A percentile compares a stretch with the other conserved stretches of the same genome.
These are phyloP conservation scores for Phialophora expanda DNA, from an alignment of 2,329 filamentous ascomycete genomes.

Conservation along the genomic window DNA sequence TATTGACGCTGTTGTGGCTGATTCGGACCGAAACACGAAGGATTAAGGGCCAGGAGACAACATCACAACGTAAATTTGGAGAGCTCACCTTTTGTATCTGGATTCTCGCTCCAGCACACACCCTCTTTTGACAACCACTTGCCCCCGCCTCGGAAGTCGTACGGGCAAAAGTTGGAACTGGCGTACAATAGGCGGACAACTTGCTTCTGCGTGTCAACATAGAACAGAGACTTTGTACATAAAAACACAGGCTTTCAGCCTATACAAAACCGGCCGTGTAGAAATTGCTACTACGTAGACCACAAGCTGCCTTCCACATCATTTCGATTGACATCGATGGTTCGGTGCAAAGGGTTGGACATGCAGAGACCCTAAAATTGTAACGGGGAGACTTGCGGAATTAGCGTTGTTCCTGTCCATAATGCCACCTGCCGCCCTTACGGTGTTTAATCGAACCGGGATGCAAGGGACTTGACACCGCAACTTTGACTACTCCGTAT, in stretches of 20 bases:
- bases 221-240: conserved; percentile 5
- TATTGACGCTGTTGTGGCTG: conserved; percentile 31
- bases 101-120: neutral
- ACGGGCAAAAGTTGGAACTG: neutral
- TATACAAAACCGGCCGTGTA: neutral
- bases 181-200: neutral
- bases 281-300: neutral
- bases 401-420: neutral
- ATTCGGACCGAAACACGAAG: conserved; percentile 28
- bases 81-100: neutral
- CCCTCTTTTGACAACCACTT: conserved; percentile 3
- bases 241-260: neutral
- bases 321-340: neutral
- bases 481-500: neutral
- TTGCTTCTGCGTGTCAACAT: conserved; percentile 1
- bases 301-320: neutral
- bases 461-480: neutral
- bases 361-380: neutral
- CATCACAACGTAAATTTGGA: conserved; percentile 1
- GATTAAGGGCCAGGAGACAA: conserved; percentile 19
- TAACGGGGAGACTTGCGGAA: neutral
- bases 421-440: neutral
- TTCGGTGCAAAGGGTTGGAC: neutral
- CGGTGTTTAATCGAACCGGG: neutral
- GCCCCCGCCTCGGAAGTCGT: neutral